phyloP scores from a whole-genome alignment of 495 filamentous ascomycete genomes.

The Neurospora discreta region DNA sequence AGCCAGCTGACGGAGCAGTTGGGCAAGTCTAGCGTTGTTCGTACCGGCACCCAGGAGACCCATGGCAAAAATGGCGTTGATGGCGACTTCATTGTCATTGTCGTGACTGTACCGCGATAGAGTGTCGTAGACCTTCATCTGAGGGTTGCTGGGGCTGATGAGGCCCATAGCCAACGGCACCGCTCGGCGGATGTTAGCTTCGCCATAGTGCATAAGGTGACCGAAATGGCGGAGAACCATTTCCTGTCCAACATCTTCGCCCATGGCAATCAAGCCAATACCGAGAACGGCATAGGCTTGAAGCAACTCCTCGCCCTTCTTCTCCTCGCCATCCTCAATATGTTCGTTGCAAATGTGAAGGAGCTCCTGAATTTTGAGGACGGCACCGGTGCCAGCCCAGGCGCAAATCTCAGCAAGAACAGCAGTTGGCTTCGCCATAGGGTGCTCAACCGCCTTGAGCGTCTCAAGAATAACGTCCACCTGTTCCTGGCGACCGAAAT shows the following conservation, averaged over 20 bases:
- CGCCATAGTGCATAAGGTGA: conserved; percentile 98
- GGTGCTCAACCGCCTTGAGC: conserved; percentile 88
- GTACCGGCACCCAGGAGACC: conserved; percentile 92
- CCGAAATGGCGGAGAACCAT: conserved; percentile 98
- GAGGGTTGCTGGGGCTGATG: conserved; percentile 91
- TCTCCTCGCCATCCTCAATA: conserved; percentile 80
- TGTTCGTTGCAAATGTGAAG: conserved; percentile 96
- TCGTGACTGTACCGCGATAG: conserved; percentile 97
- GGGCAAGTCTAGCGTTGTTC: conserved; percentile 93
- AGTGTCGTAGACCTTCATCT: conserved; percentile 99
- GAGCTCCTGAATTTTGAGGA: conserved; percentile 91
- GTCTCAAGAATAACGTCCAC: conserved; percentile 93
- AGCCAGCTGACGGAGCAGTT: conserved; percentile 86
- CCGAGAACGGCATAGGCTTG: conserved; percentile 95
- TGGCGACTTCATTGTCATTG: conserved; percentile 95
- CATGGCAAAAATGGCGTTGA: conserved; percentile 99
- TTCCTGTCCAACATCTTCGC: conserved; percentile 95
- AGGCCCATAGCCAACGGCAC: conserved; percentile 97
- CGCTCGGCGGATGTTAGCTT: conserved; percentile 89
- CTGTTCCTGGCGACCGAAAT: conserved; percentile 93
- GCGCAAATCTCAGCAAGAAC: conserved; percentile 92
- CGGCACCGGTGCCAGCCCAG: conserved; percentile 94
- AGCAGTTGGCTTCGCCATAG: conserved; percentile 81
- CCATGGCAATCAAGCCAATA: conserved; percentile 90
- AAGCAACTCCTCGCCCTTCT: conserved; percentile 85